Evolutionary conservation across 2,329 filamentous ascomycete genomes (phyloP).

Genomic region (Teratosphaeria pseudoeucalypti): DNA sequence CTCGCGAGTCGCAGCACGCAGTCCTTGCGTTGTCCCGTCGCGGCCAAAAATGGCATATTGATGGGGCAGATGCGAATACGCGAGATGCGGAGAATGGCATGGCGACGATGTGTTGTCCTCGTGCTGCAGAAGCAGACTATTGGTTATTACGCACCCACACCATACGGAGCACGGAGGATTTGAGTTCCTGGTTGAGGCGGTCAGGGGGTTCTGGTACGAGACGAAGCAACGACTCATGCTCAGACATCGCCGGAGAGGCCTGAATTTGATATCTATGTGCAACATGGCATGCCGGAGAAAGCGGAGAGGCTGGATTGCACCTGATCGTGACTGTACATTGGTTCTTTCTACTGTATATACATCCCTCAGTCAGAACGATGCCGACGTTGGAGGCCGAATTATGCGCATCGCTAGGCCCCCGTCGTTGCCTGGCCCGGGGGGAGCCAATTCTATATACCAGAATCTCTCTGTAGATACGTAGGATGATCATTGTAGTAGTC

Average conservation of each 20-base stretch:
- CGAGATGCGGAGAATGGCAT: not conserved
- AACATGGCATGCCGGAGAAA: not conserved
- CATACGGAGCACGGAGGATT: not conserved
- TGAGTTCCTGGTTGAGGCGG: not conserved
- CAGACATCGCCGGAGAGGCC: not conserved
- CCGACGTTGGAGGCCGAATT: not conserved
- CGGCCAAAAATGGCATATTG: not conserved
- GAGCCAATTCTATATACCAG: slow-evolving; percentile 16
- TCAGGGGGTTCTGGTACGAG: not conserved
- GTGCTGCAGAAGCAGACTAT: not conserved
- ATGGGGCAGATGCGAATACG: not conserved
- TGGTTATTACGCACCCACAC: not conserved
- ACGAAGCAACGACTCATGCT: not conserved
- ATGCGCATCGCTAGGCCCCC: not conserved
- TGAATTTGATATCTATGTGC: not conserved
- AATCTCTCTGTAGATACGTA: slow-evolving; percentile 21
- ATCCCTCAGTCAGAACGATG: not conserved
- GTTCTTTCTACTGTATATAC: not conserved
- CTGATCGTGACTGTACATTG: not conserved
- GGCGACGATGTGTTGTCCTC: not conserved
- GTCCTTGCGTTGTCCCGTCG: not conserved
- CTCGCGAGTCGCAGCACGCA: not conserved
- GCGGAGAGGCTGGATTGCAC: not conserved
- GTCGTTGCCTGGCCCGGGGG: not conserved
- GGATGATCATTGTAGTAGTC: slow-evolving; percentile 16